Evolutionary conservation across 163 green algal genomes (phyloP), one percentile per base, ranked within the genome.

Genomic region (Volvox carteri): DNA sequence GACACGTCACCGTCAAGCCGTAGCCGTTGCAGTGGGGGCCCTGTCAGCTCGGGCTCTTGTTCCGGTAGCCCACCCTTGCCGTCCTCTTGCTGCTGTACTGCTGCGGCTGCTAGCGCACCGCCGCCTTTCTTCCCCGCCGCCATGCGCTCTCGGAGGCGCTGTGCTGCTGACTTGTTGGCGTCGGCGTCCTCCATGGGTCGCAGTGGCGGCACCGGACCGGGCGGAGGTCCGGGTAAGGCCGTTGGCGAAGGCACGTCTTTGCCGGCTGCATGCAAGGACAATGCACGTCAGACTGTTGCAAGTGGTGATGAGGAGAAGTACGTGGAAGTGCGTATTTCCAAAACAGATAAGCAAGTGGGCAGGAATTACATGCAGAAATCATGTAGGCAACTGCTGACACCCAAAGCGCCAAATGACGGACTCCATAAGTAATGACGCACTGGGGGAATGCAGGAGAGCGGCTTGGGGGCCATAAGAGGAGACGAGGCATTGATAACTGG

Each of bases 111-210:
- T 78, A 18, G n/a, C n/a, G n/a, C n/a, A n/a, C n/a, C n/a, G n/a
- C n/a, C n/a, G 37, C 78, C 54, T 30, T 46, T 58, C 23, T 56
- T 76, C 33, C 37, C 52, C 39, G 50, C 85, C 37, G 93, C 85
- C 42, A 99, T 93, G 56, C 89, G 93, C 58, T 94, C 94, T 23
- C 93, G 92, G 2, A 99, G 92, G 84, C 92, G 88, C 81, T 96
- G 92, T 3, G 96, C 97, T 30, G 96, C 97, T 25, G 88, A 92
- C 92, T 96, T 96, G 92, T 99, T 99, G 83, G 87, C 95, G 19
- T 75, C 68, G 5, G 68, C 35, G 52, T 89, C 70, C 0, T 89
- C 68, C 84, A 89, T 89, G 12, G 35, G 37, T 6, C 52, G 37
- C 6, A 89, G 70, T 4, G 84, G 52, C 12, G 70, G 65, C 33